Conservation (phyloP, 179 eudicot species). For the Amaranthus tricolor region DNA sequence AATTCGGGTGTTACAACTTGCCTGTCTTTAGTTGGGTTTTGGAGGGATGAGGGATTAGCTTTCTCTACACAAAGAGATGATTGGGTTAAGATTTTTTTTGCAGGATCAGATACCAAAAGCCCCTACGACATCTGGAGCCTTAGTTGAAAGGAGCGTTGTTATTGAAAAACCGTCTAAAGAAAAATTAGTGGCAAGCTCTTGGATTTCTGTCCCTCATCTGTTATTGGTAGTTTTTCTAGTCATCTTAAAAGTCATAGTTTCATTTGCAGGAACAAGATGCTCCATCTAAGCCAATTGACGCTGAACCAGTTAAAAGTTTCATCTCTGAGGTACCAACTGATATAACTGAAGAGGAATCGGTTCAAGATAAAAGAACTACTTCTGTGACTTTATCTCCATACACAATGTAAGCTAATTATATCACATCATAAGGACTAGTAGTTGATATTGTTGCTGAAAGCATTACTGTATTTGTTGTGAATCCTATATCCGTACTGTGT, state of each 20-base stretch:
- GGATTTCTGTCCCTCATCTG: conserved; percentile 7
- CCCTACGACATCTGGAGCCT: conserved; percentile 7
- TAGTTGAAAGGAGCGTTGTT: conserved; percentile 8
- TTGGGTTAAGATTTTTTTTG: conserved; percentile 4
- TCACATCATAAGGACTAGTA: background rate
- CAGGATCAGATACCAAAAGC: conserved; percentile 14
- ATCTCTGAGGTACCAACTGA: conserved; percentile 30
- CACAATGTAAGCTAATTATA: conserved; percentile 46
- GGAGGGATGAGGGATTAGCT: background rate
- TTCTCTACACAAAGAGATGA: background rate
- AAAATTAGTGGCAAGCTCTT: conserved; percentile 14
- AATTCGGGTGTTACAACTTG: too few relatives aligned
- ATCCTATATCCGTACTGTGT: too few relatives aligned
- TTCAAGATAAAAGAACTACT: conserved; percentile 25
- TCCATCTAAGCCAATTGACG: conserved; percentile 24
- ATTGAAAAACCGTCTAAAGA: conserved; percentile 11
- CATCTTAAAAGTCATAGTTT: conserved; percentile 7
- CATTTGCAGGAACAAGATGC: conserved; percentile 42
- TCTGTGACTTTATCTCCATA: conserved; percentile 62
- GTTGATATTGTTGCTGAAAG: background rate
- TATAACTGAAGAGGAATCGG: conserved; percentile 37
- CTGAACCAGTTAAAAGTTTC: conserved; percentile 32
- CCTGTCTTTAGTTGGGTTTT: background rate
- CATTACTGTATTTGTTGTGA: background rate
- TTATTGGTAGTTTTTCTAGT: conserved; percentile 8